phyloP scores from a whole-genome alignment of 768 basidiomycete species.

The Dictyophora rubrovolvata region DNA sequence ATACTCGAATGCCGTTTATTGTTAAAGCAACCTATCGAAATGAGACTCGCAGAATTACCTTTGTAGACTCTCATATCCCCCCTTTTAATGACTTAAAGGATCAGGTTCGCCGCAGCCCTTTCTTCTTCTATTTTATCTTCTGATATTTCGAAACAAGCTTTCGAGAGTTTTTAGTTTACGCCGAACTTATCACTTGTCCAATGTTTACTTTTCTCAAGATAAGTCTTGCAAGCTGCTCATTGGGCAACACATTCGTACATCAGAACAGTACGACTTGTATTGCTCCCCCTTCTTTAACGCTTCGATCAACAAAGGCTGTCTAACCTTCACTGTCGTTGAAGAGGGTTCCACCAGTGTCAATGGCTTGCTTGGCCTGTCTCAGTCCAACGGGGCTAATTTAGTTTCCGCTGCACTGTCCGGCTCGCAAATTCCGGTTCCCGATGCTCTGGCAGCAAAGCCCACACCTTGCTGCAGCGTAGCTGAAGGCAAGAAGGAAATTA shows the following conservation, averaged over 20 bases:
- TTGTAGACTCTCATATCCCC: constrained; percentile 48
- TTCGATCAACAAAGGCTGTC: constrained; percentile 45
- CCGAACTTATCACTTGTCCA: constrained; percentile 50
- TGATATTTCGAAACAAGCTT: constrained; percentile 38
- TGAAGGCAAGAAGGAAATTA: constrained; percentile 40
- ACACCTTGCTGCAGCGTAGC: constrained; percentile 34
- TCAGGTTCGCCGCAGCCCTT: constrained; percentile 38
- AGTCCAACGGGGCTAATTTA: no score
- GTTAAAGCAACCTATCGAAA: constrained; percentile 66
- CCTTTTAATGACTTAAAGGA: constrained; percentile 47
- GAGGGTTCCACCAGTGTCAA: constrained; percentile 21
- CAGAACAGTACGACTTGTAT: constrained; percentile 45
- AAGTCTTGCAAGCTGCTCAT: constrained; percentile 49
- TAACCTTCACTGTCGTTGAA: constrained; percentile 55
- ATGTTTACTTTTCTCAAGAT: constrained; percentile 60
- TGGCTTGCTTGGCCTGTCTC: background rate
- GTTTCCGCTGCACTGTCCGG: constrained; percentile 16
- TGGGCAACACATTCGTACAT: constrained; percentile 45
- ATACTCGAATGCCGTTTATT: constrained; percentile 38
- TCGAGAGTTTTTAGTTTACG: constrained; percentile 59
- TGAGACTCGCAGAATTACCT: constrained; percentile 61
- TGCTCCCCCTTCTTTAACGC: constrained; percentile 39
- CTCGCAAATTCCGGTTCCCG: constrained; percentile 7
- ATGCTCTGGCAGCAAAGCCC: constrained; percentile 4
- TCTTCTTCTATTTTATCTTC: background rate